phyloP scores from a whole-genome alignment of 352 stramenopile species.

The Hyaloperonospora arabidopsidis region DNA sequence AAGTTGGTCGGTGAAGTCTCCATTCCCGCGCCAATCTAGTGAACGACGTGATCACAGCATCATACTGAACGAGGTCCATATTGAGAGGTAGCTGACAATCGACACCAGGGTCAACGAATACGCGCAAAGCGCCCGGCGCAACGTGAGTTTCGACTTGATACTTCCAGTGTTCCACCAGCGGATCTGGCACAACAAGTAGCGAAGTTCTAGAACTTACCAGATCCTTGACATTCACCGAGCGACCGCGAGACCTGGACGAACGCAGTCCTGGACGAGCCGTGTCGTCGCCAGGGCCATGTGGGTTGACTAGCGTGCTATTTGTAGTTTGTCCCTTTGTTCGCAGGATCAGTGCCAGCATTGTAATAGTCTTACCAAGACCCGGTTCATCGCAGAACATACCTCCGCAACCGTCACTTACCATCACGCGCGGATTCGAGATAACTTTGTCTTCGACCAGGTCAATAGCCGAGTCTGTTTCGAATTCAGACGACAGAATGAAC shows the following conservation, averaged over 20 bases:
- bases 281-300: slow-evolving; percentile 5
- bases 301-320: slow-evolving; percentile 13
- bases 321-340: slow-evolving; percentile 61
- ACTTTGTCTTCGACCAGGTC: slow-evolving; percentile 55
- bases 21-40: slow-evolving; percentile 52
- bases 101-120: slow-evolving; percentile 38
- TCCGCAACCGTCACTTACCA: slow-evolving; percentile 42
- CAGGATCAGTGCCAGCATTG: slow-evolving; percentile 72
- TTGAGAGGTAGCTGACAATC: slow-evolving; percentile 34
- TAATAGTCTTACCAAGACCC: slow-evolving; percentile 81
- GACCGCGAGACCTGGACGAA: slow-evolving; percentile 35
- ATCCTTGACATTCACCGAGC: slow-evolving; percentile 36
- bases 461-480: slow-evolving; percentile 21
- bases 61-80: slow-evolving; percentile 42
- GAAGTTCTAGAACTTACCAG: slow-evolving; percentile 43
- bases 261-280: slow-evolving; percentile 26
- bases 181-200: slow-evolving; percentile 65
- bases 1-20: slow-evolving; percentile 51
- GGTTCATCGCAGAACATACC: slow-evolving; percentile 82
- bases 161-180: slow-evolving; percentile 71
- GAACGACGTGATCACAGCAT: slow-evolving; percentile 75
- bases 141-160: slow-evolving; percentile 65
- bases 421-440: slow-evolving; percentile 15
- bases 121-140: slow-evolving; percentile 22
- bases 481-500: slow-evolving; percentile 30